Conservation (phyloP, 192 early-diverging fungal genomes). For the Coemansia sp. region DNA sequence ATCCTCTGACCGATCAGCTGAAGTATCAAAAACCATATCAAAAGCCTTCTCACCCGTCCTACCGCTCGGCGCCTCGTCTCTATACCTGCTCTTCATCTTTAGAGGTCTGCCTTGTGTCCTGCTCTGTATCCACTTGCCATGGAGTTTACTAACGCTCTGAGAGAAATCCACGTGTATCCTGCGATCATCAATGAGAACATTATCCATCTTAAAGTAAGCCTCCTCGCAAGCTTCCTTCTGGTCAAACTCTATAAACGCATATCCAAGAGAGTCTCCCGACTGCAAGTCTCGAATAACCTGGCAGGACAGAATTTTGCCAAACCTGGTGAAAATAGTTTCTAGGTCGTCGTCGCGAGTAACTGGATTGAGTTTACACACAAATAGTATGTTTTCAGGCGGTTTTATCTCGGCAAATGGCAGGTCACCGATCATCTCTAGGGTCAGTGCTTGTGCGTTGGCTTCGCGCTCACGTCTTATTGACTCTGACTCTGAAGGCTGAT, state of each 20-base stretch:
- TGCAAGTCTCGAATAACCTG: constrained; percentile 88
- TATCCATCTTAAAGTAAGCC: constrained; percentile 97
- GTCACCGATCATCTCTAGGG: constrained; percentile 97
- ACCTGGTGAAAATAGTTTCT: constrained; percentile 89
- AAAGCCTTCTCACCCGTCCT: neutral
- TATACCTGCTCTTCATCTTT: constrained; percentile 20
- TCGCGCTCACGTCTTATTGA: constrained; percentile 66
- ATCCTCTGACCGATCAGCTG: neutral
- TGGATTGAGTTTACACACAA: constrained; percentile 94
- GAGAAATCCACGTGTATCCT: constrained; percentile 98
- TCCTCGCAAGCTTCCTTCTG: constrained; percentile 85
- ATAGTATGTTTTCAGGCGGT: constrained; percentile 95
- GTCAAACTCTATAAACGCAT: constrained; percentile 97
- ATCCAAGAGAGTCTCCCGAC: constrained; percentile 82
- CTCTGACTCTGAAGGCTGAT: constrained; percentile 58
- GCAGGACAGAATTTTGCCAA: constrained; percentile 88
- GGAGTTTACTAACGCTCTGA: constrained; percentile 86
- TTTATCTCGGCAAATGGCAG: constrained; percentile 96
- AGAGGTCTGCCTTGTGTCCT: neutral
- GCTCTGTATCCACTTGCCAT: constrained; percentile 71
- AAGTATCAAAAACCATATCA: constrained; percentile 47
- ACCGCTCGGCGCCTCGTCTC: neutral
- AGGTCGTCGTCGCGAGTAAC: constrained; percentile 90
- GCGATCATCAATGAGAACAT: constrained; percentile 93
- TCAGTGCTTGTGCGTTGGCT: constrained; percentile 86